A percentile compares a stretch with the other conserved stretches of the same genome.
These are phyloP conservation scores for Cladophialophora exuberans DNA, from an alignment of 2,329 filamentous ascomycete species.

Conservation along the genomic window DNA sequence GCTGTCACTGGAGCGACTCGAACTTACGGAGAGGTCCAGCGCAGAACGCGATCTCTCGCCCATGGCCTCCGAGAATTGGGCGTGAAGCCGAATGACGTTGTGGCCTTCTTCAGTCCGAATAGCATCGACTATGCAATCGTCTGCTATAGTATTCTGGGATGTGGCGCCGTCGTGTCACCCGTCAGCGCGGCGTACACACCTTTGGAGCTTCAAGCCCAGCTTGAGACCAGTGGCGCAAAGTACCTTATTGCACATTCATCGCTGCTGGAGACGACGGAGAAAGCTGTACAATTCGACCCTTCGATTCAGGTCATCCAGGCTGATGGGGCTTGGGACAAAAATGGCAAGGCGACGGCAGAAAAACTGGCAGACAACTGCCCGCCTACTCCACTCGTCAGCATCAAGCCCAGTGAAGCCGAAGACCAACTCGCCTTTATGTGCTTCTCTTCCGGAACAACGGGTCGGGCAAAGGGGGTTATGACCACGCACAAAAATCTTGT, in stretches of 20 bases:
- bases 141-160: conserved; percentile 80
- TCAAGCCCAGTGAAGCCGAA: conserved; percentile 55
- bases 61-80: conserved; percentile 23
- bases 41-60: conserved; percentile 20
- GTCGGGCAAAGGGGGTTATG: conserved; percentile 80
- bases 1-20: conserved; percentile 19
- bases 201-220: conserved; percentile 81
- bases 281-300: conserved; percentile 62
- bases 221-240: conserved; percentile 75
- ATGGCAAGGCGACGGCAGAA: conserved; percentile 56
- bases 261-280: conserved; percentile 65
- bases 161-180: conserved; percentile 77
- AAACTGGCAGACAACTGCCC: conserved; percentile 17
- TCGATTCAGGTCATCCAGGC: conserved; percentile 47
- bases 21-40: conserved; percentile 20
- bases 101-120: conserved; percentile 72
- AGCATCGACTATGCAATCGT: conserved; percentile 78
- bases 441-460: conserved; percentile 75
- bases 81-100: conserved; percentile 57
- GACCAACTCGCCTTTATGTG: conserved; percentile 64
- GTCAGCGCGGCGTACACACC: conserved; percentile 85
- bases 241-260: conserved; percentile 73
- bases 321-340: conserved; percentile 72
- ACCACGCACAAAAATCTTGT: conserved; percentile 77
- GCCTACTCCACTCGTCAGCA: conserved; percentile 51